phyloP scores from a whole-genome alignment of 2,329 filamentous ascomycete genomes.

The Aspergillus sp. region DNA sequence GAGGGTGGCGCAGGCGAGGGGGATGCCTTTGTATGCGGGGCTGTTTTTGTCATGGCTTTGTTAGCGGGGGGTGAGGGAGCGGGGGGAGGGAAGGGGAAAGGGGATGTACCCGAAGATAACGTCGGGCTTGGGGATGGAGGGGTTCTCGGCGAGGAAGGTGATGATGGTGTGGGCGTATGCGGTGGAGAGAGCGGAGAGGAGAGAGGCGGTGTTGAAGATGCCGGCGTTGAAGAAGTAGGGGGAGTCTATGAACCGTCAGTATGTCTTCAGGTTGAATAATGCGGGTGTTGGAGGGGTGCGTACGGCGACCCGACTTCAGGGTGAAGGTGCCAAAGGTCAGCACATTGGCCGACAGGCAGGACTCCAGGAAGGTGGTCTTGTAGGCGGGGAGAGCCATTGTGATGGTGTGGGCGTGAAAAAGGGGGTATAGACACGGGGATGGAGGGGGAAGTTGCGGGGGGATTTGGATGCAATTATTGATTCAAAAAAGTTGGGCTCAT shows the following conservation, averaged over 20 bases:
- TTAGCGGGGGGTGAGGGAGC: too few species aligned
- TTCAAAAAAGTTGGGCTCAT: background rate
- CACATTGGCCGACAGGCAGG: constrained; percentile 25
- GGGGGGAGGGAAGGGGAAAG: background rate
- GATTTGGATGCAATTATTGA: background rate
- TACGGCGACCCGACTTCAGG: constrained; percentile 80
- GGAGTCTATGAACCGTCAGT: constrained; percentile 50
- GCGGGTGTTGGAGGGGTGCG: background rate
- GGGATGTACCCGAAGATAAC: constrained; percentile 71
- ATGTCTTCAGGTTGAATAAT: background rate
- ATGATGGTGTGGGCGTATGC: constrained; percentile 69
- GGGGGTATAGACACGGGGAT: background rate
- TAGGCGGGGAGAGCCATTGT: constrained; percentile 15
- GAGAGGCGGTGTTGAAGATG: constrained; percentile 78
- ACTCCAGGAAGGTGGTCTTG: constrained; percentile 22
- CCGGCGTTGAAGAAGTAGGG: constrained; percentile 99
- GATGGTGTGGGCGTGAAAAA: background rate
- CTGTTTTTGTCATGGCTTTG: background rate
- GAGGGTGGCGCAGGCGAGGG: constrained; percentile 76
- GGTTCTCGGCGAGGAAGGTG: constrained; percentile 35
- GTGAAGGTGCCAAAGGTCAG: constrained; percentile 38
- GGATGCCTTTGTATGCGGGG: constrained; percentile 96
- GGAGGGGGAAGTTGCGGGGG: background rate
- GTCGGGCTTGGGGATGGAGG: constrained; percentile 63
- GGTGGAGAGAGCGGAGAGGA: constrained; percentile 74